These are phyloP conservation scores for Coemansia sp. DNA, from an alignment of 192 early-diverging fungal species.

Conservation along the genomic window DNA sequence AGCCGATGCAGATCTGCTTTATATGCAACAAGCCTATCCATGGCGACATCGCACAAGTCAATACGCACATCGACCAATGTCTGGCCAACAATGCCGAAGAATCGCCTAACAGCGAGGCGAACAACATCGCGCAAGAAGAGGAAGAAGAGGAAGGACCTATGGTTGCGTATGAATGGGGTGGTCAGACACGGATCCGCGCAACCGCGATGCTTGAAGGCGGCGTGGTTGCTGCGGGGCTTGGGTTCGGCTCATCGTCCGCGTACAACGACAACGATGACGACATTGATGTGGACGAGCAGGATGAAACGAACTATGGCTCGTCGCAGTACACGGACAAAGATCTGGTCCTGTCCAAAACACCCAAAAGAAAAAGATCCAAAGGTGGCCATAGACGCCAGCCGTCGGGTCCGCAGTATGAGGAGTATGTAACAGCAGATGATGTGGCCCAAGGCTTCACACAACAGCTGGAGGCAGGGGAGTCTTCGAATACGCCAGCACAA, in stretches of 20 bases:
- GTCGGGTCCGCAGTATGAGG: conserved; percentile 35
- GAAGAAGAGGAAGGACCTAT: conserved; percentile 16
- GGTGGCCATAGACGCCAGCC: conserved; percentile 46
- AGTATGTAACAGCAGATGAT: conserved; percentile 11
- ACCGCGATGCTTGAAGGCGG: conserved; percentile 83
- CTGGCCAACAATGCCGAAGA: conserved; percentile 29
- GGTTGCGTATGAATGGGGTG: conserved; percentile 82
- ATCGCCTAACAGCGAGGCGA: conserved; percentile 1
- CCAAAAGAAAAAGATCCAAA: background rate
- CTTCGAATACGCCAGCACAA: background rate
- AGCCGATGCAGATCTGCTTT: conserved; percentile 14
- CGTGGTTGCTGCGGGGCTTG: conserved; percentile 13
- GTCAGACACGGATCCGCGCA: conserved; percentile 74
- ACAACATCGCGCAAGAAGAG: background rate
- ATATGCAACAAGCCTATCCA: conserved; percentile 19
- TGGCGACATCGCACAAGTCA: conserved; percentile 60
- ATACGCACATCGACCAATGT: conserved; percentile 78
- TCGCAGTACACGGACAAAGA: conserved; percentile 75
- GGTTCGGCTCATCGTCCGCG: conserved; percentile 30
- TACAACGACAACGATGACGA: conserved; percentile 75
- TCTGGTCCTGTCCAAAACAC: conserved; percentile 33
- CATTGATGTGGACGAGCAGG: conserved; percentile 82
- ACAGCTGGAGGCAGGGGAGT: conserved; percentile 11
- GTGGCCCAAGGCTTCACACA: background rate
- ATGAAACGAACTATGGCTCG: conserved; percentile 67